phyloP scores from a whole-genome alignment of 768 basidiomycete genomes.

The Ramaria sp. region DNA sequence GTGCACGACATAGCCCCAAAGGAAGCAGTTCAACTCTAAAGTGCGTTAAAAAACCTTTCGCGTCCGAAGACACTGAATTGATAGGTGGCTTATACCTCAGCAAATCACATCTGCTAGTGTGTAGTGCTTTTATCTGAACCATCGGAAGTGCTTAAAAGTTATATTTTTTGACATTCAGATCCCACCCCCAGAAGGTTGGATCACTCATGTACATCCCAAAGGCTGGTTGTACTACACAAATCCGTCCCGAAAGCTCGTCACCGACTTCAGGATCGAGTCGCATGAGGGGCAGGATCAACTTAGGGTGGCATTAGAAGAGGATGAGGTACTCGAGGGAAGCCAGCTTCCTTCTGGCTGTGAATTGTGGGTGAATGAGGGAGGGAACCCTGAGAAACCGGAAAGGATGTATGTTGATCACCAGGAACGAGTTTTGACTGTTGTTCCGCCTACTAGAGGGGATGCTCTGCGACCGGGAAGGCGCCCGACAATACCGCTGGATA shows the following conservation, averaged over 20 bases:
- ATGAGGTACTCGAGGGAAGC: neutral
- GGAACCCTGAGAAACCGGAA: neutral
- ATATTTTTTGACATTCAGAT: neutral
- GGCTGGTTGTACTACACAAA: slow-evolving; percentile 8
- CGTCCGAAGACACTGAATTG: neutral
- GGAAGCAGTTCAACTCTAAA: neutral
- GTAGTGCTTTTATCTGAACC: neutral
- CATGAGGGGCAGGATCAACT: neutral
- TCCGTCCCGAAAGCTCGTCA: neutral
- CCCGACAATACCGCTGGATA: neutral
- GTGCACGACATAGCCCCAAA: neutral
- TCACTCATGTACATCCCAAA: slow-evolving; percentile 6
- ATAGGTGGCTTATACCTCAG: neutral
- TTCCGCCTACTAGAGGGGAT: neutral
- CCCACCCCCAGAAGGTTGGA: slow-evolving; percentile 2
- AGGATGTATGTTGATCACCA: slow-evolving; percentile 3
- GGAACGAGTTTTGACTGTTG: neutral
- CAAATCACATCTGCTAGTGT: neutral
- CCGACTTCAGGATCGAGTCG: slow-evolving; percentile 3
- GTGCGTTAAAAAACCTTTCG: neutral
- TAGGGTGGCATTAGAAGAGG: neutral
- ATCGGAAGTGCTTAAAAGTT: no score
- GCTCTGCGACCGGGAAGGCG: neutral
- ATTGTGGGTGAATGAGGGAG: slow-evolving; percentile 1
- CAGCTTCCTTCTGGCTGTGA: slow-evolving; percentile 3